A percentile compares a stretch with the other conserved stretches of the same genome.
These are phyloP conservation scores for Athelia sp. DNA, from an alignment of 1,284 basidiomycete genomes.

Conservation along the genomic window DNA sequence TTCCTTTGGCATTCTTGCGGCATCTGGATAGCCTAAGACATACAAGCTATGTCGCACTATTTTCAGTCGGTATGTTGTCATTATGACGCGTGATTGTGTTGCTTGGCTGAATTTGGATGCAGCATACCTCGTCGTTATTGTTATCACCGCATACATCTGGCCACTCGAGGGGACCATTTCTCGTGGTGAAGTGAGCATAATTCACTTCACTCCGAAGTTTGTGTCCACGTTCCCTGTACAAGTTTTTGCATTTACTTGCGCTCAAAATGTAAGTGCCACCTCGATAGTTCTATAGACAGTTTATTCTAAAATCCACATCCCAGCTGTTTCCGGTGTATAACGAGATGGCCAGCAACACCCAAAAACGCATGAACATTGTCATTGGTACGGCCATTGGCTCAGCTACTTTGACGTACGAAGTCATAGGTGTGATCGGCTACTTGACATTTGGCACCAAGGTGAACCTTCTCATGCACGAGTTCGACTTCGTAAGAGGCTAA, in stretches of 20 bases:
- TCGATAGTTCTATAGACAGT: too few species aligned
- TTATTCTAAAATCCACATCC: slow-evolving; percentile 15
- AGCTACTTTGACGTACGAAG: slow-evolving; percentile 75
- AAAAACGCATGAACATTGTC: slow-evolving; percentile 82
- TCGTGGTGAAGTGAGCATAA: slow-evolving; percentile 62
- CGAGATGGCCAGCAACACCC: slow-evolving; percentile 80
- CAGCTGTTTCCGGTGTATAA: slow-evolving; percentile 93
- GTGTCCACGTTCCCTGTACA: slow-evolving; percentile 91
- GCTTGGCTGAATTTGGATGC: background rate
- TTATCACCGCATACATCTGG: slow-evolving; percentile 69
- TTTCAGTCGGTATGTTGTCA: slow-evolving; percentile 68
- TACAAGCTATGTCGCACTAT: slow-evolving; percentile 82
- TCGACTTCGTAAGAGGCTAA: slow-evolving; percentile 6
- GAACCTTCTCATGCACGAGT: slow-evolving; percentile 13
- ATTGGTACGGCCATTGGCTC: slow-evolving; percentile 84
- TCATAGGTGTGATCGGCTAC: slow-evolving; percentile 87
- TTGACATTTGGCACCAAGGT: slow-evolving; percentile 90
- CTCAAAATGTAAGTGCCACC: slow-evolving; percentile 80
- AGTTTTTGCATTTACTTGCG: slow-evolving; percentile 91
- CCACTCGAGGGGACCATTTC: slow-evolving; percentile 56
- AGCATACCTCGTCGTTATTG: slow-evolving; percentile 75
- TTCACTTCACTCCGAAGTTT: slow-evolving; percentile 74
- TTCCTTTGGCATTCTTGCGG: slow-evolving; percentile 86
- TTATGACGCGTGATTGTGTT: background rate
- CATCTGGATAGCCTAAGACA: slow-evolving; percentile 79